phyloP scores from a whole-genome alignment of 176 grass and related monocot species.

The Avena insularis region DNA sequence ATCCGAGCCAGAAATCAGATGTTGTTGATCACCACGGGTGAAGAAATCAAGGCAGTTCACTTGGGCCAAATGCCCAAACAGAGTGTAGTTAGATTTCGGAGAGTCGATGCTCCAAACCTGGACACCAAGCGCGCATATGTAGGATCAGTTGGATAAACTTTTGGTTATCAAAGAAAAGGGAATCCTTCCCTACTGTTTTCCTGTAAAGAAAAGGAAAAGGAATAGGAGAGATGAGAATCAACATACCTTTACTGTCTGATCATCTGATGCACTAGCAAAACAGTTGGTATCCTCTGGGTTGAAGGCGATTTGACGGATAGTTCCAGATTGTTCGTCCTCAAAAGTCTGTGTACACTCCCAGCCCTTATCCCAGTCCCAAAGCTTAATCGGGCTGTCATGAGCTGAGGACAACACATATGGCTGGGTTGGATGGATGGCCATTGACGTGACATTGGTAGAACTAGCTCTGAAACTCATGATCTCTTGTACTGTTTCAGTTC shows the following conservation, averaged over 20 bases:
- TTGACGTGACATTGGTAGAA: too few relatives aligned
- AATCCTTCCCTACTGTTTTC: not conserved
- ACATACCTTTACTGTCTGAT: not conserved
- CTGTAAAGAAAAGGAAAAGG: not conserved
- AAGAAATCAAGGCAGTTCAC: slow-evolving; percentile 8
- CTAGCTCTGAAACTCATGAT: too few relatives aligned
- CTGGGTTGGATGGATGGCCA: too few relatives aligned
- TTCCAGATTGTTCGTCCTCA: not conserved
- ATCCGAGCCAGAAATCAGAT: not conserved
- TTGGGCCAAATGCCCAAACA: not conserved
- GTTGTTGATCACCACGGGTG: not conserved
- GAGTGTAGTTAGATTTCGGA: not conserved
- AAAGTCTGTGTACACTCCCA: not conserved
- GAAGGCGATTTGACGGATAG: not conserved
- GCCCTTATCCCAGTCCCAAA: not conserved
- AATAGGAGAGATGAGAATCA: not conserved
- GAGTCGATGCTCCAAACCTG: not conserved
- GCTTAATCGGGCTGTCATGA: not conserved
- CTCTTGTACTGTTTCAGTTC: too few relatives aligned
- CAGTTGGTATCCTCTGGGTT: not conserved
- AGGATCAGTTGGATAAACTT: not conserved
- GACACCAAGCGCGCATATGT: not conserved
- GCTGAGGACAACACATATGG: too few relatives aligned
- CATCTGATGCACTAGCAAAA: not conserved
- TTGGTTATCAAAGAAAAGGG: not conserved